Evolutionary conservation across 257 asterid species (phyloP).

Genomic region (Nicotiana undulata): DNA sequence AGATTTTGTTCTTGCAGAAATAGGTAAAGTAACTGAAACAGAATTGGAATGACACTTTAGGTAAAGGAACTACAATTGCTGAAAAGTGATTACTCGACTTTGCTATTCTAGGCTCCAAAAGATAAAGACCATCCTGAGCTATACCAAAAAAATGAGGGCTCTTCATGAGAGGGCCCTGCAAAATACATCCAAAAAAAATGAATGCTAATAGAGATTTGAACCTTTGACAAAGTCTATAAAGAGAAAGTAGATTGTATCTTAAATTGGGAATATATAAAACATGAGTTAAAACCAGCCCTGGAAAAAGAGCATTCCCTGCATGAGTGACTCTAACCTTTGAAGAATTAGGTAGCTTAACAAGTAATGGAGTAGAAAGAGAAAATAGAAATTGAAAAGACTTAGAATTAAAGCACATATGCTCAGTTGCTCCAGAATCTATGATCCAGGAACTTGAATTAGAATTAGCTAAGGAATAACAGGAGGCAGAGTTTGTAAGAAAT

Average conservation of each 20-base stretch:
- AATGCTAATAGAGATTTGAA: not conserved
- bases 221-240: not conserved
- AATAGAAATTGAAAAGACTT: too few species aligned
- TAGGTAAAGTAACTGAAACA: not conserved
- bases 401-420: too few species aligned
- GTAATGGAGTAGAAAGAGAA: not conserved
- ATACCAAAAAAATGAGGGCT: not conserved
- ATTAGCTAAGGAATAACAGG: too few species aligned
- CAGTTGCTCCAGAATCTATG: too few species aligned
- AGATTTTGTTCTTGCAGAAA: not conserved
- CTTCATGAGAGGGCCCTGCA: not conserved
- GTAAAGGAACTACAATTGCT: not conserved
- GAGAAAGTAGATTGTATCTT: too few species aligned
- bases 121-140: not conserved
- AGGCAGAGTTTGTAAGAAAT: too few species aligned
- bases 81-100: not conserved
- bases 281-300: not conserved
- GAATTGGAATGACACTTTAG: not conserved
- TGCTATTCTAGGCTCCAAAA: not conserved
- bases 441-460: too few species aligned
- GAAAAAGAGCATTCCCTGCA: not conserved
- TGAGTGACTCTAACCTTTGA: not conserved
- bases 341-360: not conserved
- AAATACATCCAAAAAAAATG: not conserved
- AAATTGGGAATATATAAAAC: not conserved